Base-by-base conservation (phyloP, 352 stramenopile genomes). In the Phytophthora ohioensis region DNA sequence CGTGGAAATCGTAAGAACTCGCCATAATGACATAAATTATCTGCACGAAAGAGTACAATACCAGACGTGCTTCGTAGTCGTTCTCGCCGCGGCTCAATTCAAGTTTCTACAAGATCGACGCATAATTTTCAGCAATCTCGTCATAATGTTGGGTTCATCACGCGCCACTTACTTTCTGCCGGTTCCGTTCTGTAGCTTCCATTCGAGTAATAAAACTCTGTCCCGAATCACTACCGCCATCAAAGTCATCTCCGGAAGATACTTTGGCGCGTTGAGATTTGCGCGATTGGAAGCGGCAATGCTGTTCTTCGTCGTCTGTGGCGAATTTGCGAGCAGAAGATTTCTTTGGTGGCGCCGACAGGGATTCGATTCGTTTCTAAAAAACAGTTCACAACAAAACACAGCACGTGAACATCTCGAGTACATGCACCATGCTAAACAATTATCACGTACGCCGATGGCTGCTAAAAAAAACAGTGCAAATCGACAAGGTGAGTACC, bases 101-200 rank as follows among this genome's bases (percentile, higher is more conserved):
- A 4, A 95, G 65, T 80, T 89, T 91, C 88, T 95, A 66, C 48
- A 8, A 3, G 60, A 46, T 46, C 13, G 8, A 32, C 30, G 52
- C 10, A 31, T 12, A 31, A 58, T 35, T 34, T 43, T 57, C 53
- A 73, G n/a, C 34, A 38, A 35, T 12, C 11, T 67, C 4, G 15
- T 8, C 5, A 59, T 11, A 62, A 30, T 3, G n/a, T 30, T 27
- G 12, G 39, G 13, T 4, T n/a, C 30, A 35, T 30, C 57, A 10
- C 52, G 21, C 15, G 61, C 2, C 4, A 31, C 69, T 48, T 46
- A 92, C 87, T 81, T 93, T 93, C 64, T 88, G 85, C 10, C 83
- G 81, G 67, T 92, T 94, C 45, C 76, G 82, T 72, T 95, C 88
- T 9, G 84, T 80, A 15, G 85, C 85, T 54, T 95, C 87, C 87